Percentiles rank a stretch among this genome's conserved stretches.
Conservation (phyloP, 768 basidiomycete genomes). For the Infundibulicybe gibba region DNA sequence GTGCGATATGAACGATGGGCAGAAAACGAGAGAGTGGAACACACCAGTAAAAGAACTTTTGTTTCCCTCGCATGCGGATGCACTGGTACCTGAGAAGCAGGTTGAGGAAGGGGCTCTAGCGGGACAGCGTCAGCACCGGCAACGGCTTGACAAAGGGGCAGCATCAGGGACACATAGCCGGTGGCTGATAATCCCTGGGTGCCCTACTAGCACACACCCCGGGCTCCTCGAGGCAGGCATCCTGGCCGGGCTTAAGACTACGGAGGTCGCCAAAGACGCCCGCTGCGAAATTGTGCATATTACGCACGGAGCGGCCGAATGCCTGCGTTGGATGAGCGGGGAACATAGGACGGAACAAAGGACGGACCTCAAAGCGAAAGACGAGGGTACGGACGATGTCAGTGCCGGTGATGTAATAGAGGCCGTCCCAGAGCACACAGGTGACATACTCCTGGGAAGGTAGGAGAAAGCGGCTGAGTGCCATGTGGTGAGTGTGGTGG, state of each 20-base stretch:
- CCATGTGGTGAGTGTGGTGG: constrained; percentile 47
- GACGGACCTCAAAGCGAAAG: constrained; percentile 82
- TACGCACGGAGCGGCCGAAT: constrained; percentile 85
- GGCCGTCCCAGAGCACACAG: constrained; percentile 88
- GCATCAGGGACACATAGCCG: constrained; percentile 51
- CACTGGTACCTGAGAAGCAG: too few species aligned
- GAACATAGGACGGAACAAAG: constrained; percentile 5
- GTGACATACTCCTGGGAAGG: too few species aligned
- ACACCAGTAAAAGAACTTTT: constrained; percentile 98
- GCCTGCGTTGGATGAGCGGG: constrained; percentile 32
- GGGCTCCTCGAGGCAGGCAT: too few species aligned
- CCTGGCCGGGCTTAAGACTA: too few species aligned
- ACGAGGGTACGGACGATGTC: constrained; percentile 90
- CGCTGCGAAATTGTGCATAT: constrained; percentile 97
- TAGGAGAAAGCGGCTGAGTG: too few species aligned
- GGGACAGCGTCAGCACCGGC: constrained; percentile 95
- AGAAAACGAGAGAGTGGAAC: constrained; percentile 18
- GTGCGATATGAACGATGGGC: too few species aligned
- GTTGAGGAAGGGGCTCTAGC: too few species aligned
- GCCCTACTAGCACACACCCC: too few species aligned
- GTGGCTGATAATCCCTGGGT: constrained; percentile 5
- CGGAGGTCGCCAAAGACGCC: constrained; percentile 92
- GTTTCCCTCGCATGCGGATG: constrained; percentile 98
- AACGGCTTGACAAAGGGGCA: constrained; percentile 88
- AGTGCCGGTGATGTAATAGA: too few species aligned